Evolutionary conservation across 139 green algal species (phyloP).

Genomic region (Tetradesmus lagerheimii): DNA sequence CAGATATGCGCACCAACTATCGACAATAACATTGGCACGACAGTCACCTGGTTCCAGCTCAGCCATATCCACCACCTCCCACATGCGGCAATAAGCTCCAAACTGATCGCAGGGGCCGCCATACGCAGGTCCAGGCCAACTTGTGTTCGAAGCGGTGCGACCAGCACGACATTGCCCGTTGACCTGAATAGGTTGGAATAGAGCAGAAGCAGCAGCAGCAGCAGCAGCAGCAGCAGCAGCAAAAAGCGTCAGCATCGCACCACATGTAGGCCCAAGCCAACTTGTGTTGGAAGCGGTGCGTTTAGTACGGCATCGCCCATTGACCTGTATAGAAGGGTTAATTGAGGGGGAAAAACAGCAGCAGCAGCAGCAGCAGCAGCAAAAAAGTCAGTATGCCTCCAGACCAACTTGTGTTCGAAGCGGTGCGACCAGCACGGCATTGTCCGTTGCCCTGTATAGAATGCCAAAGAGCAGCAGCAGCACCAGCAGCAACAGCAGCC

Average conservation of each 20-base stretch:
- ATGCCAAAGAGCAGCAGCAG: no score
- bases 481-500: no score
- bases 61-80: conserved; percentile 46
- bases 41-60: conserved; percentile 36
- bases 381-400: no score
- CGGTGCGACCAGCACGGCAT: no score
- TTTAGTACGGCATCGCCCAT: conserved; percentile 22
- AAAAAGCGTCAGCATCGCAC: background rate
- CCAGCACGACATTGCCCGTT: background rate
- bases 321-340: background rate
- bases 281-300: background rate
- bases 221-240: no score
- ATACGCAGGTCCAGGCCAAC: conserved; percentile 30
- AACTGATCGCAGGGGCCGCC: conserved; percentile 47
- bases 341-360: no score
- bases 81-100: conserved; percentile 40
- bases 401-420: no score
- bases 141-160: background rate
- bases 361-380: no score
- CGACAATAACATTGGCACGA: no score
- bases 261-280: conserved; percentile 17
- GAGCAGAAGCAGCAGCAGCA: no score
- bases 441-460: no score
- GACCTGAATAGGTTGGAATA: background rate
- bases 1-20: no score